Percentiles rank a stretch among this genome's conserved stretches.
These are phyloP conservation scores for Crassisporium funariophilum DNA, from an alignment of 768 basidiomycete genomes.

Conservation along the genomic window DNA sequence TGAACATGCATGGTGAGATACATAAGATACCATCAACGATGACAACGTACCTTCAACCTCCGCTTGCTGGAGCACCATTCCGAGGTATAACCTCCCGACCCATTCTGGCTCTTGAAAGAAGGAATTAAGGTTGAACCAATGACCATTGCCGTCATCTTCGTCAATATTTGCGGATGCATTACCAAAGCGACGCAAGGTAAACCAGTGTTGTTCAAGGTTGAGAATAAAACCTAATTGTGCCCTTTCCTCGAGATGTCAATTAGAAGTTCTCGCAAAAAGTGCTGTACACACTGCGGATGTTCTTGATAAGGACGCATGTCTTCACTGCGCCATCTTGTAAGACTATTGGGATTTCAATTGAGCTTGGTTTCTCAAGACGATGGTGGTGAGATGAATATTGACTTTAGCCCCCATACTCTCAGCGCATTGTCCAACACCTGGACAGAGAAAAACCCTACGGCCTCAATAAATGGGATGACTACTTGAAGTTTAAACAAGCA, in stretches of 20 bases:
- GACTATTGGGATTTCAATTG: slow-evolving; percentile 41
- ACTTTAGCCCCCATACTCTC: slow-evolving; percentile 84
- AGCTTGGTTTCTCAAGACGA: neutral
- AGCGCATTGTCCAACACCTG: slow-evolving; percentile 87
- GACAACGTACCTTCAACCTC: slow-evolving; percentile 70
- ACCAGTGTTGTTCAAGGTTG: slow-evolving; percentile 89
- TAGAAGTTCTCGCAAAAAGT: slow-evolving; percentile 11
- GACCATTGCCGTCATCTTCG: slow-evolving; percentile 52
- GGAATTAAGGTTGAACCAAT: slow-evolving; percentile 93
- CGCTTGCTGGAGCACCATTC: slow-evolving; percentile 85
- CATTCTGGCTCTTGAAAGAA: slow-evolving; percentile 71
- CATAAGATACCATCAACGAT: too few relatives aligned
- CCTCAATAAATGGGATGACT: too few relatives aligned
- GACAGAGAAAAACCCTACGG: slow-evolving; percentile 87
- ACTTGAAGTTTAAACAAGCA: too few relatives aligned
- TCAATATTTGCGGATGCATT: slow-evolving; percentile 41
- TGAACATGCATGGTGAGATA: neutral
- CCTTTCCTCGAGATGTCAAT: slow-evolving; percentile 37
- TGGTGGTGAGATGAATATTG: slow-evolving; percentile 19
- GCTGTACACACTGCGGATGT: slow-evolving; percentile 66
- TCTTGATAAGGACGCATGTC: slow-evolving; percentile 77
- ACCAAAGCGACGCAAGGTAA: slow-evolving; percentile 83
- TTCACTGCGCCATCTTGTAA: slow-evolving; percentile 84
- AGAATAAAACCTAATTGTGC: slow-evolving; percentile 86
- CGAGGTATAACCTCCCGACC: slow-evolving; percentile 81